Percentiles rank a stretch among this genome's conserved stretches.
phyloP scores from a whole-genome alignment of 345 rosid genomes.

The Draba incana region DNA sequence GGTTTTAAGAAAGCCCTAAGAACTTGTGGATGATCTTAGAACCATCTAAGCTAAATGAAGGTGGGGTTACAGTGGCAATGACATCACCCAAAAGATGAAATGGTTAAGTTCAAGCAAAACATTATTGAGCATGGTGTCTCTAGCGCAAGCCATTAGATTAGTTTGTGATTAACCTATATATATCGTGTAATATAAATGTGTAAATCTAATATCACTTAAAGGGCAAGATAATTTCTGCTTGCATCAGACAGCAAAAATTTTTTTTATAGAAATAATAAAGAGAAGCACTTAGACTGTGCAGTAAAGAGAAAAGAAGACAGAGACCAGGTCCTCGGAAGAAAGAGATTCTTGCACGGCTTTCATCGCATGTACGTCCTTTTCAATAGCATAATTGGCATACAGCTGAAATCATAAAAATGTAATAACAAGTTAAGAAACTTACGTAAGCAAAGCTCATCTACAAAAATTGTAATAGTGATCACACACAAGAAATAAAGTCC shows the following conservation, averaged over 20 bases:
- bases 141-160: no score
- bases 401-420: constrained; percentile 50
- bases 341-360: constrained; percentile 99
- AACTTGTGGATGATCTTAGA: constrained; percentile 45
- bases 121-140: background rate
- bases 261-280: constrained; percentile 1
- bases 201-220: no score
- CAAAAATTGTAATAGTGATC: no score
- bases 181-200: no score
- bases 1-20: constrained; percentile 39
- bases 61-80: constrained; percentile 48
- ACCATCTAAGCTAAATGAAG: constrained; percentile 44
- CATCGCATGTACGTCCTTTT: constrained; percentile 98
- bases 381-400: constrained; percentile 95
- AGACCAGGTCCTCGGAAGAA: constrained; percentile 94
- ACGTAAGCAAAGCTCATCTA: constrained; percentile 1
- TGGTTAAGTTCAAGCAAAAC: constrained; percentile 46
- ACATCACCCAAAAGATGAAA: constrained; percentile 49
- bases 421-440: background rate
- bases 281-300: no score
- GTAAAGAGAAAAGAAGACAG: constrained; percentile 29
- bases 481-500: constrained; percentile 19
- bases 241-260: constrained; percentile 21
- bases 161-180: no score
- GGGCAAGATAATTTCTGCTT: constrained; percentile 44